These are phyloP conservation scores for Chalciporus chontae DNA, from an alignment of 768 basidiomycete species.

Conservation along the genomic window DNA sequence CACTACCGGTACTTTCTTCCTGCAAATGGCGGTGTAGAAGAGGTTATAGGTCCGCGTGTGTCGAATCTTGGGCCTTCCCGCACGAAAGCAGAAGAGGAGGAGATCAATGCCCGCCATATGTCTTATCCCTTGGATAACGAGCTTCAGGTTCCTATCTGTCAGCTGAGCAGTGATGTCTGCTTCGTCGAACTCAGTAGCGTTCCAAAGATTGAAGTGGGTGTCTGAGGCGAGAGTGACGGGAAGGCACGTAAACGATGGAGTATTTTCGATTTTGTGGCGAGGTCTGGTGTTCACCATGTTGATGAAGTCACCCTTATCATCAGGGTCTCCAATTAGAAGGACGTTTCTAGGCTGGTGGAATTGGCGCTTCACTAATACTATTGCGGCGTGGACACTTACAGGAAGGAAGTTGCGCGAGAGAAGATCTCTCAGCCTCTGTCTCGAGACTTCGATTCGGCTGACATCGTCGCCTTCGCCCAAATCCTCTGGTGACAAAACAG, in stretches of 20 bases:
- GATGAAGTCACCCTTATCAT: conserved; percentile 14
- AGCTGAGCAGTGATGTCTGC: conserved; percentile 8
- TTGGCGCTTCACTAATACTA: background rate
- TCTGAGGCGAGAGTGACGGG: conserved; percentile 5
- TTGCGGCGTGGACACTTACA: conserved; percentile 8
- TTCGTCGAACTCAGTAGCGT: conserved; percentile 12
- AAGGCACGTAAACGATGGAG: conserved; percentile 1
- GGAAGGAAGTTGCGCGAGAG: conserved; percentile 4
- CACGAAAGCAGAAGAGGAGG: conserved; percentile 28
- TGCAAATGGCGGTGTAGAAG: conserved; percentile 30
- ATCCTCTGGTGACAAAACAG: conserved; percentile 13
- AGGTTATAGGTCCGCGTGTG: conserved; percentile 27
- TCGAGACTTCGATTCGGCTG: conserved; percentile 10
- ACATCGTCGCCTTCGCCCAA: conserved; percentile 1
- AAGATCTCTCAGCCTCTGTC: conserved; percentile 8
- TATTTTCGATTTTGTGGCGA: background rate
- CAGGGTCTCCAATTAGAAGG: conserved; percentile 14
- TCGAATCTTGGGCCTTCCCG: conserved; percentile 16
- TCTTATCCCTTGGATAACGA: conserved; percentile 13
- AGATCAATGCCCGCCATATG: conserved; percentile 18
- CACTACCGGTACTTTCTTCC: conserved; percentile 29
- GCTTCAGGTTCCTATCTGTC: conserved; percentile 14
- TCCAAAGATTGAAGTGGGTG: conserved; percentile 19
- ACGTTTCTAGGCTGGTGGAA: conserved; percentile 17
- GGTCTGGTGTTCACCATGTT: background rate